A percentile compares a stretch with the other conserved stretches of the same genome.
phyloP scores from a whole-genome alignment of 345 rosid genomes.

The Rhizophora mangle region DNA sequence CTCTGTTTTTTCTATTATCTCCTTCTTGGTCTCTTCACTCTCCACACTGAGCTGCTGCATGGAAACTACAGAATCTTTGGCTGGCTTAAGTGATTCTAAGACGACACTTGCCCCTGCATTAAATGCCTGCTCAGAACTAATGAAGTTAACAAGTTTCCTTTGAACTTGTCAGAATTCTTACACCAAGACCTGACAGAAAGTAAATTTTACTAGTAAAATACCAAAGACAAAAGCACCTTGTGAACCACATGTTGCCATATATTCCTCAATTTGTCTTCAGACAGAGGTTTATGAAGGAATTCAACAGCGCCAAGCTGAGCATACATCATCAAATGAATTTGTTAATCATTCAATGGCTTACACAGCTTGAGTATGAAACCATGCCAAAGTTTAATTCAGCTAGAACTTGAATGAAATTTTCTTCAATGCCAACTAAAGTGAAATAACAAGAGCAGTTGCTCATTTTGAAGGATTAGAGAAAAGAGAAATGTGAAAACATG shows the following conservation, averaged over 20 bases:
- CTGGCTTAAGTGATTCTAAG: slow-evolving; percentile 61
- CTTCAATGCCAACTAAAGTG: no score
- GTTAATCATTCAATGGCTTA: background rate
- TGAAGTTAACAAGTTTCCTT: slow-evolving; percentile 22
- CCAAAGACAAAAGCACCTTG: slow-evolving; percentile 45
- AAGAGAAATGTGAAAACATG: no score
- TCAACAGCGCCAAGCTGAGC: slow-evolving; percentile 96
- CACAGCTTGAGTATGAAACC: background rate
- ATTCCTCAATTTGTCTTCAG: slow-evolving; percentile 74
- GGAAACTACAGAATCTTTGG: slow-evolving; percentile 64
- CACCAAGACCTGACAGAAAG: background rate
- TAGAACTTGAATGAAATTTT: no score
- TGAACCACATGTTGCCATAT: slow-evolving; percentile 99
- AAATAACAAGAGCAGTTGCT: no score
- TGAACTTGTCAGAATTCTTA: background rate
- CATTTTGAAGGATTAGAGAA: no score
- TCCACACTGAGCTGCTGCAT: slow-evolving; percentile 47
- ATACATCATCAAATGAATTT: slow-evolving; percentile 26
- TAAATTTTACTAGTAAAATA: background rate
- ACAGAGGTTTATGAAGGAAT: slow-evolving; percentile 82
- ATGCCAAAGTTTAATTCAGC: slow-evolving; percentile 3
- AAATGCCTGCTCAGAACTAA: slow-evolving; percentile 61
- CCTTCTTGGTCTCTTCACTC: slow-evolving; percentile 28
- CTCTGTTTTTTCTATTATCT: slow-evolving; percentile 26
- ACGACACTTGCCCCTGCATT: slow-evolving; percentile 50